phyloP scores from a whole-genome alignment of 2,329 filamentous ascomycete species.

The Talaromyces sp. region DNA sequence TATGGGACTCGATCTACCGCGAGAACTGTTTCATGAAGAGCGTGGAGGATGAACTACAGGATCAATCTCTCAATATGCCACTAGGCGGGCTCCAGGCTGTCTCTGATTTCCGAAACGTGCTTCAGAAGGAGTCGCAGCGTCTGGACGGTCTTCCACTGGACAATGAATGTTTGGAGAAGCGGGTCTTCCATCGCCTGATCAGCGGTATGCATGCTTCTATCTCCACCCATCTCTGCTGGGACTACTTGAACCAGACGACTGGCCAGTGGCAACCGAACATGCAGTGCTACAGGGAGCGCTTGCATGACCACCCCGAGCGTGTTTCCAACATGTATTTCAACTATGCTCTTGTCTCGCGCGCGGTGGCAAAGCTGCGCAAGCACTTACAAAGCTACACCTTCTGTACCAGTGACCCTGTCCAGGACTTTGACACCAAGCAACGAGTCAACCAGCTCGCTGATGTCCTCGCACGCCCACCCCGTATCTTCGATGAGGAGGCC shows the following conservation, averaged over 20 bases:
- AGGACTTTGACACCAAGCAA: slow-evolving; percentile 77
- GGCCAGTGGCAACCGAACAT: slow-evolving; percentile 91
- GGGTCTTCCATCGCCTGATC: slow-evolving; percentile 94
- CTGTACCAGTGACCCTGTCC: slow-evolving; percentile 79
- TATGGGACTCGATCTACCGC: slow-evolving; percentile 95
- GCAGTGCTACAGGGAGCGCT: slow-evolving; percentile 81
- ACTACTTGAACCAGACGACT: slow-evolving; percentile 93
- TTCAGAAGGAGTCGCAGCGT: slow-evolving; percentile 50
- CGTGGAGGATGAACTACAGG: slow-evolving; percentile 27
- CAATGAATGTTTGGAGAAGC: slow-evolving; percentile 94
- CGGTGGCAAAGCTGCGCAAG: slow-evolving; percentile 84
- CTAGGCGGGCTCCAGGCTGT: slow-evolving; percentile 58
- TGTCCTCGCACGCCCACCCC: slow-evolving; percentile 65
- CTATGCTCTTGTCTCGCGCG: slow-evolving; percentile 91
- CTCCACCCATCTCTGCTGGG: slow-evolving; percentile 92
- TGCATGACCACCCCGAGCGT: slow-evolving; percentile 83
- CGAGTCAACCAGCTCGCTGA: slow-evolving; percentile 79
- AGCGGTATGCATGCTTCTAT: slow-evolving; percentile 99
- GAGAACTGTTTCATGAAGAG: slow-evolving; percentile 87
- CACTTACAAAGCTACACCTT: slow-evolving; percentile 85
- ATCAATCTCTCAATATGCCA: slow-evolving; percentile 34
- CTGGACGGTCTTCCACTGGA: slow-evolving; percentile 71
- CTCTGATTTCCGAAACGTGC: slow-evolving; percentile 62
- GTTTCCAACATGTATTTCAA: slow-evolving; percentile 99
- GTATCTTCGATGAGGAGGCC: slow-evolving; percentile 90